Evolutionary conservation across 1,139 yeast species (phyloP), one percentile per base, ranked within the genome.

Genomic region (Hyphopichia fennica): DNA sequence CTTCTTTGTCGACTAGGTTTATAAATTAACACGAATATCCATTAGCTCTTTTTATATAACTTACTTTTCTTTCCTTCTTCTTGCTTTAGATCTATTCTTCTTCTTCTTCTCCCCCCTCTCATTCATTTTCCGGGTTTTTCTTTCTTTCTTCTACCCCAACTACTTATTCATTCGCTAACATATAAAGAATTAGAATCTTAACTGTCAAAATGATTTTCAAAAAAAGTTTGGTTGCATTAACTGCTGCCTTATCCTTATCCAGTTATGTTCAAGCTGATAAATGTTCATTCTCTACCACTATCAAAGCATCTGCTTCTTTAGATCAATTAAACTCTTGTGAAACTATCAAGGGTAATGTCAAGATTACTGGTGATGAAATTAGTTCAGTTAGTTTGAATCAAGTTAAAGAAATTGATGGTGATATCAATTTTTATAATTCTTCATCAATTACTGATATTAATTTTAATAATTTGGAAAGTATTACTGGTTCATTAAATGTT

Each of bases 311-410:
- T 31, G 60, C 73, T 34, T 75, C 64, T 17, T 54, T 70, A 30
- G 49, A 62, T 37, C 57, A 54, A 44, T 58, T 73, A 46, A 65
- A 61, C 47, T 53, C 74, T 3, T 73, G 79, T 56, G 64, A 69
- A 22, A 72, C 76, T 23, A 60, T 73, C 44, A 69, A 62, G 34
- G 79, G 78, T 41, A 54, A 60, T 36, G 67, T 73, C 45, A 62
- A 68, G 45, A 59, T 73, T 41, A 57, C 65, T 39, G 77, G 77
- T 41, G 67, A 69, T 46, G 66, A 53, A 20, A 47, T 72, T 35
- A 63, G 62, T 9, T 49, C 62, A 31, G 48, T 72, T 42, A 67
- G 71, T 48, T 67, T 73, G 55, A 54, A 63, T 34, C 35, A 46
- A 16, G 73, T 73, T 42, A 41, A 63, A 52, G 63, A 59, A 49